Percentiles rank a stretch among this genome's conserved stretches.
Evolutionary conservation across 2,329 filamentous ascomycete genomes (phyloP).

Genomic region (Aspergillus sp.): DNA sequence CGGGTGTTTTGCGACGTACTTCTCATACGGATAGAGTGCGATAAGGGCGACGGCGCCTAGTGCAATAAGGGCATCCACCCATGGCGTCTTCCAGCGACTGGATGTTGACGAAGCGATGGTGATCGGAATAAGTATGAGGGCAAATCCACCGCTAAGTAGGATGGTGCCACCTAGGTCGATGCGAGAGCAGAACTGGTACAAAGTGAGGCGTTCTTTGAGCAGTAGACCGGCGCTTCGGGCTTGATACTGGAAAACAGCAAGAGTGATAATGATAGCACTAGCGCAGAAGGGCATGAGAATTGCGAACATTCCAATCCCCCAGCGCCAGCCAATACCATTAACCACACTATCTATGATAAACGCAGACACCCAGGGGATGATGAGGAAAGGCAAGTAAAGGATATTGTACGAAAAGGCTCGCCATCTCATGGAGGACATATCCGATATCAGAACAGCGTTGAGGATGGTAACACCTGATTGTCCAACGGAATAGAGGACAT

Average conservation of each 20-base stretch:
- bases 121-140: conserved; percentile 42
- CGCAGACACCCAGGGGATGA: conserved; percentile 36
- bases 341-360: conserved; percentile 36
- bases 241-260: conserved; percentile 31
- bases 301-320: conserved; percentile 39
- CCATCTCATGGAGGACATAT: conserved; percentile 35
- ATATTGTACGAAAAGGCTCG: conserved; percentile 33
- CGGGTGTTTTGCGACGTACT: conserved; percentile 36
- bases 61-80: conserved; percentile 39
- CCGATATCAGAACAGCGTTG: conserved; percentile 36
- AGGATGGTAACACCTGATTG: conserved; percentile 35
- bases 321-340: conserved; percentile 37
- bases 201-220: conserved; percentile 15
- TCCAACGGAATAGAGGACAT: conserved; percentile 30
- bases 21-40: conserved; percentile 43
- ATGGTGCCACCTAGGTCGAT: conserved; percentile 37
- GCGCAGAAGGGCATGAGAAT: conserved; percentile 35
- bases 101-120: conserved; percentile 38
- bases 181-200: conserved; percentile 24
- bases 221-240: conserved; percentile 22
- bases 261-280: conserved; percentile 28
- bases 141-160: conserved; percentile 43
- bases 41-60: conserved; percentile 37
- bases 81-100: conserved; percentile 39
- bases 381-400: conserved; percentile 33